A percentile compares a stretch with the other conserved stretches of the same genome.
phyloP scores from a whole-genome alignment of 257 asterid species.

The Salvia miltiorrhiza region DNA sequence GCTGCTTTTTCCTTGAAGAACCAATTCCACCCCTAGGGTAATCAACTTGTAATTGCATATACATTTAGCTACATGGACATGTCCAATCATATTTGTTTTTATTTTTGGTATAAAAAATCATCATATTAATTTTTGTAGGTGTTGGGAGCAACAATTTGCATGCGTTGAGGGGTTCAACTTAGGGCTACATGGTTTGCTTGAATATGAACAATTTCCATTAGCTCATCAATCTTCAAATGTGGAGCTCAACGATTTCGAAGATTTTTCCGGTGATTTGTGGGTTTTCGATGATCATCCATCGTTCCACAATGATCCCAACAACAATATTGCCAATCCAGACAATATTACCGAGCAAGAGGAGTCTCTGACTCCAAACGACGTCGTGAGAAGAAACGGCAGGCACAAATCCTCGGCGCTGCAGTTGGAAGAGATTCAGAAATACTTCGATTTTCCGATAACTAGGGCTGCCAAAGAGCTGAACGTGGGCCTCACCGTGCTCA shows the following conservation, averaged over 20 bases:
- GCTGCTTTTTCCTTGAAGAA: slow-evolving; percentile 32
- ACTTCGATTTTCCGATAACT: slow-evolving; percentile 68
- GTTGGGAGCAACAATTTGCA: slow-evolving; percentile 38
- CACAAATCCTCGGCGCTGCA: slow-evolving; percentile 35
- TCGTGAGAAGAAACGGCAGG: slow-evolving; percentile 23
- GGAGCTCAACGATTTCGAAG: slow-evolving; percentile 43
- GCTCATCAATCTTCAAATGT: slow-evolving; percentile 14
- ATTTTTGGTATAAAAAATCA: not conserved
- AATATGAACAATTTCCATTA: slow-evolving; percentile 23
- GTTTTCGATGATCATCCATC: slow-evolving; percentile 29
- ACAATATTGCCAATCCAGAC: not conserved
- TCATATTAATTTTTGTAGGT: slow-evolving; percentile 26
- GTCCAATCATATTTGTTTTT: too few relatives aligned
- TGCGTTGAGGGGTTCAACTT: slow-evolving; percentile 26
- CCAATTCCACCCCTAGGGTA: slow-evolving; percentile 37
- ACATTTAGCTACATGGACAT: too few relatives aligned
- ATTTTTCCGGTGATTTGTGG: slow-evolving; percentile 40
- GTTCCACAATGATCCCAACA: slow-evolving; percentile 5
- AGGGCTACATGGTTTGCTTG: slow-evolving; percentile 15
- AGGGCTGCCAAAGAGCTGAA: slow-evolving; percentile 73
- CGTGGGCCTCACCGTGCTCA: slow-evolving; percentile 74
- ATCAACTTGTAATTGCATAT: not conserved
- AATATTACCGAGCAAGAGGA: not conserved
- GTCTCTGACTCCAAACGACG: not conserved
- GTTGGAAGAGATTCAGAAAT: slow-evolving; percentile 64